phyloP scores from a whole-genome alignment of 2,329 filamentous ascomycete genomes.

The Diaporthe destruens region DNA sequence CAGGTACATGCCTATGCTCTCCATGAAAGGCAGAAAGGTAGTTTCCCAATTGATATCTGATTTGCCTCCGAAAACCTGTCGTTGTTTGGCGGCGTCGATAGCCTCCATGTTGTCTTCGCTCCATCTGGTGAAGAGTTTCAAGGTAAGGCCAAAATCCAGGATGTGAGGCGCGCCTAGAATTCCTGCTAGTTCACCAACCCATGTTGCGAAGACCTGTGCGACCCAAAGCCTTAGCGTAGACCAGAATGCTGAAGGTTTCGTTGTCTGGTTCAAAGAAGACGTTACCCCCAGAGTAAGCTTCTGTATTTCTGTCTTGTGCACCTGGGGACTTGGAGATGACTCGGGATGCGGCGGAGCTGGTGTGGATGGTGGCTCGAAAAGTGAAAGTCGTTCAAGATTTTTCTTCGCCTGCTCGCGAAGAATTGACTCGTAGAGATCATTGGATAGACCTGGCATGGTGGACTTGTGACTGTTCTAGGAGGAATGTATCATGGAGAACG shows the following conservation, averaged over 20 bases:
- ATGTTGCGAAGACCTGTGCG: background rate
- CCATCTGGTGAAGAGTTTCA: background rate
- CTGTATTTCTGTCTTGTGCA: background rate
- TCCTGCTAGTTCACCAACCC: background rate
- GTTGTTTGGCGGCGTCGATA: background rate
- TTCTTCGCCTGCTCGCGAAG: background rate
- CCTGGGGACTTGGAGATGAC: background rate
- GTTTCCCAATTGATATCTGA: background rate
- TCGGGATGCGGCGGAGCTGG: background rate
- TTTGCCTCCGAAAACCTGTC: conserved; percentile 10
- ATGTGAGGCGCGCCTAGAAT: conserved; percentile 8
- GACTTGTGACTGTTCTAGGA: background rate
- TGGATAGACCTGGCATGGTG: background rate
- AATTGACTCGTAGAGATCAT: background rate
- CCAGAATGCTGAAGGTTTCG: background rate
- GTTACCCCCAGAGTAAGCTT: background rate
- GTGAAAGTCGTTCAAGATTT: background rate
- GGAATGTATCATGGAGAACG: background rate
- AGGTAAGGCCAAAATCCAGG: background rate
- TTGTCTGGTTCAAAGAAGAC: background rate
- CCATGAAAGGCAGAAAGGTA: background rate
- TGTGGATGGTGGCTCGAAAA: background rate
- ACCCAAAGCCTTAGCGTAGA: background rate
- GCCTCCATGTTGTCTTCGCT: background rate
- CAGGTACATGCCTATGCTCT: conserved; percentile 9